Evolutionary conservation across 1,139 yeast species (phyloP).

Genomic region (Sugiyamaella sp.): DNA sequence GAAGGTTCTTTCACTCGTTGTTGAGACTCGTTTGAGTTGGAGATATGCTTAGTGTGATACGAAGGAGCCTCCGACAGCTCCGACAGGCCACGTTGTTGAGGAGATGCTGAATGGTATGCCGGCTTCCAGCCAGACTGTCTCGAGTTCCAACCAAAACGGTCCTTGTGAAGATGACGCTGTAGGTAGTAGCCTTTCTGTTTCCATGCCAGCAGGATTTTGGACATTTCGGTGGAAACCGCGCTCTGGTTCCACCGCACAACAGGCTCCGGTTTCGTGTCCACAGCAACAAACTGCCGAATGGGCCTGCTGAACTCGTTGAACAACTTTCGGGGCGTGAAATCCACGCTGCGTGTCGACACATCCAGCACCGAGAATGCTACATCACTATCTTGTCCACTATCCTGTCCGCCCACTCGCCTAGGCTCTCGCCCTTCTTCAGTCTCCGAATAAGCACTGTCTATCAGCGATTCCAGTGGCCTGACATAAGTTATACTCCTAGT

Average conservation of each 20-base stretch:
- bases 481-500: constrained; percentile 1
- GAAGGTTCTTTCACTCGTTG: too few relatives aligned
- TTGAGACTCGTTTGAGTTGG: too few relatives aligned
- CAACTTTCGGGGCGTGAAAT: constrained; percentile 31
- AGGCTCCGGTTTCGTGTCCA: constrained; percentile 33
- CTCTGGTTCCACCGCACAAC: constrained; percentile 32
- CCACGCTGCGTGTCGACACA: constrained; percentile 2
- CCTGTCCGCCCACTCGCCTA: neutral
- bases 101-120: too few relatives aligned
- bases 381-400: too few relatives aligned
- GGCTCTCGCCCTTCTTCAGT: neutral
- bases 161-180: neutral
- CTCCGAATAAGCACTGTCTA: neutral
- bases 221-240: constrained; percentile 29
- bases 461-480: neutral
- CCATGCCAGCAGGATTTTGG: constrained; percentile 29
- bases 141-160: constrained; percentile 14
- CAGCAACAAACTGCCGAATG: constrained; percentile 35
- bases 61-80: neutral
- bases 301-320: constrained; percentile 37
- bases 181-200: constrained; percentile 11
- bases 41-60: too few relatives aligned
- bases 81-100: neutral
- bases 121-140: neutral
- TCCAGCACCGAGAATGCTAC: constrained; percentile 22